phyloP scores from a whole-genome alignment of 2,329 filamentous ascomycete species.

The Chalaropsis thielavioides region DNA sequence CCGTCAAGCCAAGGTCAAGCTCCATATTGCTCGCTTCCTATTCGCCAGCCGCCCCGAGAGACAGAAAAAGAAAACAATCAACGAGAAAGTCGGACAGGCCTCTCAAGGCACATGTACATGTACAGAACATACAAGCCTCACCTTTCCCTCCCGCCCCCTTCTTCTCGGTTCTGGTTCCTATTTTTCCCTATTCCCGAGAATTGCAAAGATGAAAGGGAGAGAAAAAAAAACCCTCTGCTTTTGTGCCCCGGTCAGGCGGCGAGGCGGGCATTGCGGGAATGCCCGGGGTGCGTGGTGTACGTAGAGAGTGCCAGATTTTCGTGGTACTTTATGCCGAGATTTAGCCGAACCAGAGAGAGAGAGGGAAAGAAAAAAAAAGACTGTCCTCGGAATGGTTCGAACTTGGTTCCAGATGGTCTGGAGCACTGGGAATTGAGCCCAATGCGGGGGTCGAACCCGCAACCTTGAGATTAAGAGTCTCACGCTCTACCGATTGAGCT shows the following conservation, averaged over 20 bases:
- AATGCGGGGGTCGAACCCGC: slow-evolving; percentile 29
- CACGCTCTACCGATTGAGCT: slow-evolving; percentile 61
- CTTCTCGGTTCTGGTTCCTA: neutral
- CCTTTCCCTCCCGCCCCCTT: neutral
- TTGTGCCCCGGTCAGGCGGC: neutral
- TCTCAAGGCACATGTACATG: too few species aligned
- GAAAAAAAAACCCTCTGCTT: neutral
- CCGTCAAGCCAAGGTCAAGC: neutral
- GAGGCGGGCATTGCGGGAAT: neutral
- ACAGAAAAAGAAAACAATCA: neutral
- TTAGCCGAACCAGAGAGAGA: slow-evolving; percentile 2
- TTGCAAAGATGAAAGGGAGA: too few species aligned
- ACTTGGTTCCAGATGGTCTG: slow-evolving; percentile 15
- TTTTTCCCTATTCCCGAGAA: neutral
- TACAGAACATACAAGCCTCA: neutral
- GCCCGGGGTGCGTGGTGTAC: neutral
- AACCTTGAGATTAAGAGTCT: slow-evolving; percentile 46
- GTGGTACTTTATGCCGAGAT: neutral
- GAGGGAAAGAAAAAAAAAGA: neutral
- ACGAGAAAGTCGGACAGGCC: neutral
- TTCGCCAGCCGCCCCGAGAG: neutral
- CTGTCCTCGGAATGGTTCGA: neutral
- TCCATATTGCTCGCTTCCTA: neutral
- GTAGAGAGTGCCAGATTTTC: too few species aligned
- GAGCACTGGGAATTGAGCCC: slow-evolving; percentile 20